Conservation (phyloP, 2,329 filamentous ascomycete species). For the Magnaporthiopsis incrustans region DNA sequence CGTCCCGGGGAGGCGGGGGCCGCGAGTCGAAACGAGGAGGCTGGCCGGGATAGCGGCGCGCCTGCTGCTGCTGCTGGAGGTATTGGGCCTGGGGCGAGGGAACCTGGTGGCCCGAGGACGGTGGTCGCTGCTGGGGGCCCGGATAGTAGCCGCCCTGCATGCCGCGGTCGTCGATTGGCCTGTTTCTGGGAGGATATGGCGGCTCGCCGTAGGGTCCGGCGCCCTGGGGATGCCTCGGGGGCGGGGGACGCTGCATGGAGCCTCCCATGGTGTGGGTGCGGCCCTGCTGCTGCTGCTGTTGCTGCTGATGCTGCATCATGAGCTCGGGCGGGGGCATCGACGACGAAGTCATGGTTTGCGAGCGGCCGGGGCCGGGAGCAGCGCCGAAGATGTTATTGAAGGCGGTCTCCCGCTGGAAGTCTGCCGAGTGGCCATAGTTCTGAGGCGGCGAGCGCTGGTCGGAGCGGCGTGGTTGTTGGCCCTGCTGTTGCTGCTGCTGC, state of each 20-base stretch:
- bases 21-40: constrained; percentile 46
- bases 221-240: constrained; percentile 43
- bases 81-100: constrained; percentile 37
- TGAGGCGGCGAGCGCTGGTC: constrained; percentile 26
- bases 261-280: constrained; percentile 58
- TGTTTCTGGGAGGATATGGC: constrained; percentile 26
- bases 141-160: constrained; percentile 39
- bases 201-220: constrained; percentile 24
- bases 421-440: constrained; percentile 43
- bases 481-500: constrained; percentile 34
- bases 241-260: constrained; percentile 55
- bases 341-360: constrained; percentile 89
- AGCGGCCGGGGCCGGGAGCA: constrained; percentile 76
- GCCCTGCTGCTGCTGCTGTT: constrained; percentile 30
- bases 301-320: constrained; percentile 35
- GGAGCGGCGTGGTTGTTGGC: constrained; percentile 10
- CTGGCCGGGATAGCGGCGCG: constrained; percentile 35
- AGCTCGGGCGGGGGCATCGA: constrained; percentile 44
- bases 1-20: constrained; percentile 40
- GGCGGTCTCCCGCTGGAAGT: constrained; percentile 80
- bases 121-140: constrained; percentile 36
- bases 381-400: constrained; percentile 95
- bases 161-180: constrained; percentile 28
- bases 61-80: constrained; percentile 37
- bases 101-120: constrained; percentile 39